Conservation (phyloP, 352 stramenopile genomes). For the Pythium angustatum region DNA sequence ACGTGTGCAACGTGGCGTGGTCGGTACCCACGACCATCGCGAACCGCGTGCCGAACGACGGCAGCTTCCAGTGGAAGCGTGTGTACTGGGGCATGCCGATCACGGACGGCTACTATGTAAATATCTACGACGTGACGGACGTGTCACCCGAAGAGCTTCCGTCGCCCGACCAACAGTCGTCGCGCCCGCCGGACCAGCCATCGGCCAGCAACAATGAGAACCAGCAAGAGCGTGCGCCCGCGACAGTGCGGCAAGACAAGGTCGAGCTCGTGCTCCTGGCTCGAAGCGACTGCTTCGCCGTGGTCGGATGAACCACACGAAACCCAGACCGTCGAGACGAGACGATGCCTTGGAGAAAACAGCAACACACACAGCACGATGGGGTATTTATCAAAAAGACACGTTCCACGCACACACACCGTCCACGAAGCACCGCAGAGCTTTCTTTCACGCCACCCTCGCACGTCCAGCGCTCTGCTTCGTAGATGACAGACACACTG, state of each 20-base stretch:
- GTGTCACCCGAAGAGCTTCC: constrained; percentile 32
- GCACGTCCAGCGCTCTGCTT: no score
- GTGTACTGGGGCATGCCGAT: constrained; percentile 89
- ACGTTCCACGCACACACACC: constrained; percentile 1
- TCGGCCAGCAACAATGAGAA: constrained; percentile 4
- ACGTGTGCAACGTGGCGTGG: constrained; percentile 87
- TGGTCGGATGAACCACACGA: constrained; percentile 39
- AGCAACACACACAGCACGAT: constrained; percentile 10
- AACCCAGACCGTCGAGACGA: constrained; percentile 2
- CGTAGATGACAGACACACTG: background rate
- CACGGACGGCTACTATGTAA: constrained; percentile 84
- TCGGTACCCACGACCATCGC: constrained; percentile 78
- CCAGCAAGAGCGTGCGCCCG: background rate
- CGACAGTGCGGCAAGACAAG: constrained; percentile 21
- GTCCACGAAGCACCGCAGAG: constrained; percentile 1
- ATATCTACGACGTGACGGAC: constrained; percentile 83
- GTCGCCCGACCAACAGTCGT: constrained; percentile 29
- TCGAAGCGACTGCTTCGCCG: constrained; percentile 70
- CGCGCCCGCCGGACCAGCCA: constrained; percentile 25
- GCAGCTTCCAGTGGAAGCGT: constrained; percentile 68
- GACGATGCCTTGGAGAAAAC: background rate
- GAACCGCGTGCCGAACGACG: constrained; percentile 64
- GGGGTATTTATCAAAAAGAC: constrained; percentile 20
- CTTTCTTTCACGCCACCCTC: constrained; percentile 7
- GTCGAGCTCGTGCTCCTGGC: constrained; percentile 52